Evolutionary conservation across 208 protist species (phyloP), one percentile per base, ranked within the genome.

Genomic region (Herpetomonas samuelpessoai): DNA sequence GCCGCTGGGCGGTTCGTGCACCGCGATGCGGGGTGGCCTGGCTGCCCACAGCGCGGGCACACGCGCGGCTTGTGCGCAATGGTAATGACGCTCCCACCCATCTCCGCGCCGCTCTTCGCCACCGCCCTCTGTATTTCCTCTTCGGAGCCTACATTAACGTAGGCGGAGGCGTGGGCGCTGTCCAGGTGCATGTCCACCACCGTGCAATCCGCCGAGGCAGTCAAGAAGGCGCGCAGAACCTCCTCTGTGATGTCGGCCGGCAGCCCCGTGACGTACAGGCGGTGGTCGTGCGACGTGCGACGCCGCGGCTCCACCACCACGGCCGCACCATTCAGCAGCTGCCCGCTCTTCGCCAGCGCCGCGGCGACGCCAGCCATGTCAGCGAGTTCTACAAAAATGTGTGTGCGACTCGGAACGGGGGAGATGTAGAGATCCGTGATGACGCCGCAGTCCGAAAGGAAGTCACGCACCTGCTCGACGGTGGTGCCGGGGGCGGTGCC

Each of bases 331-430:
- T 35, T 35, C 3, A 56, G 29, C 22, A 18, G 9, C 29, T 25
- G n/a, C 6, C 21, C 38, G 24, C 14, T 38, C 45, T 38, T 46
- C 62, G n/a, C 41, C 29, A 72, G 12, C 9, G 19, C 52, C 39
- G 25, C 66, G 49, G 56, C 66, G 28, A 66, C 56, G 10, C 1
- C 59, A 38, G 27, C 54, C 19, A 22, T 31, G 18, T 25, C 22
- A 12, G 30, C 19, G 18, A 60, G 22, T 25, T 12, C 18, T 3
- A 60, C 18, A n/a, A 35, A 41, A 31, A 31, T 31, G 54, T 38
- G 22, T n/a, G 12, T 6, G 35, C 29, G 27, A 16, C 24, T 41
- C 35, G 14, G 14, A 14, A 18, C 35, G 6, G 35, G 31, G 54
- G 30, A 19, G 18, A 35, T 18, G 38, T 21, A 38, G 9, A 38